Percentiles rank a stretch among this genome's conserved stretches.
Evolutionary conservation across 2,329 filamentous ascomycete species (phyloP).

Genomic region (Biscogniauxia sp.): DNA sequence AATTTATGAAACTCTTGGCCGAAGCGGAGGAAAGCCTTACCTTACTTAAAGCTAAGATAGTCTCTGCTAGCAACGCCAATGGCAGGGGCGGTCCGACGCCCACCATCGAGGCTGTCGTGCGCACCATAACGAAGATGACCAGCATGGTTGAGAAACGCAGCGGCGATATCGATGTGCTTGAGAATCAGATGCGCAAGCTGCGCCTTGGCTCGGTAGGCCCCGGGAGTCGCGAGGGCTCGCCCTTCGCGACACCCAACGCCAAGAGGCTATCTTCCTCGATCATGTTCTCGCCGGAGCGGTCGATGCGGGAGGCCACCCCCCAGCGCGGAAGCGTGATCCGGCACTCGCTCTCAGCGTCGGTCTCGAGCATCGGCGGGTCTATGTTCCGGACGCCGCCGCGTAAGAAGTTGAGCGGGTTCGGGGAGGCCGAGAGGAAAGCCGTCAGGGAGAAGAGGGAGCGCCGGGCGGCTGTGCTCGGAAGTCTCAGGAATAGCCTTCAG

Average conservation of each 20-base stretch:
- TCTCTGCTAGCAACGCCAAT: constrained; percentile 50
- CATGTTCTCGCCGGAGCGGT: constrained; percentile 39
- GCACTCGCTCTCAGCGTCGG: constrained; percentile 41
- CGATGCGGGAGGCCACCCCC: constrained; percentile 36
- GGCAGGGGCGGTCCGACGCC: constrained; percentile 53
- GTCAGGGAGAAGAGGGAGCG: constrained; percentile 54
- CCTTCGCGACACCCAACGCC: constrained; percentile 37
- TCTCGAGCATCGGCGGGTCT: constrained; percentile 32
- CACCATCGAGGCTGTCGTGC: constrained; percentile 87
- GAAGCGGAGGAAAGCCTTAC: constrained; percentile 79
- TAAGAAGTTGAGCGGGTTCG: constrained; percentile 63
- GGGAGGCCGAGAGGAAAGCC: constrained; percentile 54
- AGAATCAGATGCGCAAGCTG: constrained; percentile 78
- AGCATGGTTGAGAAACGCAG: constrained; percentile 87
- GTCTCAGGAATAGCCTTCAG: constrained; percentile 48
- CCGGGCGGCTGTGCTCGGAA: constrained; percentile 51
- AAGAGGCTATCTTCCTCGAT: constrained; percentile 25
- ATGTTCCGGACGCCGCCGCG: constrained; percentile 46
- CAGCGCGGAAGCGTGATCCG: constrained; percentile 38
- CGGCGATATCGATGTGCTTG: constrained; percentile 85
- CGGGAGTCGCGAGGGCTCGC: constrained; percentile 42
- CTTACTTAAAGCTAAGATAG: constrained; percentile 75
- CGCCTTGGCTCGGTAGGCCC: constrained; percentile 48
- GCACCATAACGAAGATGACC: constrained; percentile 91
- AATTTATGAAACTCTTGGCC: constrained; percentile 70